phyloP scores from a whole-genome alignment of 306 rosid genomes.

The Vachellia collinsii region DNA sequence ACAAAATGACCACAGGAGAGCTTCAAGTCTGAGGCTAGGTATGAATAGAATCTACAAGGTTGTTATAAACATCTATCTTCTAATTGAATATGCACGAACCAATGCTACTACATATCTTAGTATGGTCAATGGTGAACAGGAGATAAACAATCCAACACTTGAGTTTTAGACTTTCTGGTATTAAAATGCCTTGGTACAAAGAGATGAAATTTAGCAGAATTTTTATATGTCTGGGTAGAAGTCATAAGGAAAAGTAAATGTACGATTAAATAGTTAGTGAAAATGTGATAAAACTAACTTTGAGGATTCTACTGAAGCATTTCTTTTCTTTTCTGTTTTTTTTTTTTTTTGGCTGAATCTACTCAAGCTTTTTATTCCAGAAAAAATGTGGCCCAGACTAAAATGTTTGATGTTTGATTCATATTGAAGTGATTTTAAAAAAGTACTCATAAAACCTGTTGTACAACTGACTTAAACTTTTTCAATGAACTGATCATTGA shows the following conservation, averaged over 20 bases:
- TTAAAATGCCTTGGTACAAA: conserved; percentile 11
- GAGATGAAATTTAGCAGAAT: background rate
- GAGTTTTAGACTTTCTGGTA: background rate
- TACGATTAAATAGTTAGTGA: background rate
- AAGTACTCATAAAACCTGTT: background rate
- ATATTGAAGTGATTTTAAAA: conserved; percentile 4
- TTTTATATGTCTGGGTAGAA: background rate
- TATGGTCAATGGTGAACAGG: background rate
- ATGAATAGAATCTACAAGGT: conserved; percentile 6
- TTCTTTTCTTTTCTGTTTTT: background rate
- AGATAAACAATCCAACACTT: background rate
- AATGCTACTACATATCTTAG: background rate
- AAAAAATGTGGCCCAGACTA: background rate
- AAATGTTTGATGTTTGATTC: background rate
- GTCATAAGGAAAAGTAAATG: background rate
- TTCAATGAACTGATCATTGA: background rate
- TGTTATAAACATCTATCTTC: background rate
- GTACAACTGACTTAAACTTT: background rate
- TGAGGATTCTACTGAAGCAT: background rate
- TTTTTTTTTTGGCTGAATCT: background rate
- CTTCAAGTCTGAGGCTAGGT: background rate
- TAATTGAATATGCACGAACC: background rate
- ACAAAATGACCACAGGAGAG: background rate
- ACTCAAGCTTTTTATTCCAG: background rate
- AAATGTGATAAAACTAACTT: background rate